Base-by-base conservation (phyloP, 2,329 filamentous ascomycete genomes). In the Cryphonectria parasitica region DNA sequence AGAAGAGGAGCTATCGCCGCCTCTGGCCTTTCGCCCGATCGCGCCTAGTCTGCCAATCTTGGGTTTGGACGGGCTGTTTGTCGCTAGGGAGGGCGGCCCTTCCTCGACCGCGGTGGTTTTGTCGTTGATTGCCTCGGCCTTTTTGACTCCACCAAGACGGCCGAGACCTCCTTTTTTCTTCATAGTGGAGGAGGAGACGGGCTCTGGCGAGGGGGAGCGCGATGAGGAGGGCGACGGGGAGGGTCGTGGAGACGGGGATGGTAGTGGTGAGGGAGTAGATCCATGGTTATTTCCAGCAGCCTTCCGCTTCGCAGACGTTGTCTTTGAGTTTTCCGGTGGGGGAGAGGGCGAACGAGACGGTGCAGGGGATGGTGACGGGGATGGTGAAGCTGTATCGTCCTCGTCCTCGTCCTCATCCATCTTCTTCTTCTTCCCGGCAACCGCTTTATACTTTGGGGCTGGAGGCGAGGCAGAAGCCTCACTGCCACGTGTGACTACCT, bases 361-460 rank as follows among this genome's bases (percentile, higher is more conserved):
- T 6, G 43, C 17, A 22, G 56, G 56, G 1, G 66, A 43, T 1
- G 66, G 62, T 3, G 69, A 58, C 19, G 65, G 69, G 19, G 66
- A 61, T 34, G 70, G 67, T 15, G 70, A 69, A 22, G 17, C 49
- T 1, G 64, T 60, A 2, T 52, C 39, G 19, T 45, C 52, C 36
- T 45, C 43, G 17, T 56, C 67, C 22, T 58, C 43, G 3, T n/a
- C 36, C 17, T 45, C 43, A n/a, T 56, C 36, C 17, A 31, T 17
- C 22, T 25, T 25, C 10, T 25, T 19, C 19, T 39, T n/a, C 65
- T 25, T 19, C 19, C 28, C n/a, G 31, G 54, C 3, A 36, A n/a
- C 36, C 36, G 25, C 77, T 77, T 71, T 64, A 0, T 43, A 22
- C 17, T 17, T 89, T 87, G 75, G 89, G 89, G 36, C 1, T 15